Conservation (phyloP, 768 basidiomycete species). For the Xerocomellus amylosporus region DNA sequence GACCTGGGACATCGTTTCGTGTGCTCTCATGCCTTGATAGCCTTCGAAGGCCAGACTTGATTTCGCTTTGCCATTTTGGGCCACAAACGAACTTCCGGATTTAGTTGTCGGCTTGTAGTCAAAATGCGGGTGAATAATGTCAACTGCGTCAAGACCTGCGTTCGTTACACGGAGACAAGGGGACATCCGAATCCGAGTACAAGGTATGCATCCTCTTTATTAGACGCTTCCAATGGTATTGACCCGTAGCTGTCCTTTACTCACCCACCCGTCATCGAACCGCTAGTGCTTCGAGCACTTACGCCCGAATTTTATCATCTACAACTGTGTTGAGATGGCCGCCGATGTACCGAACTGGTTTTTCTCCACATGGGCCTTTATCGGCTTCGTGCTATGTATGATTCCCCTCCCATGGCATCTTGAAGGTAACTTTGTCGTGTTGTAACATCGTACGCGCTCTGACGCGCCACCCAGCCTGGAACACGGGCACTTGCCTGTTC, state of each 20-base stretch:
- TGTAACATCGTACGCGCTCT: neutral
- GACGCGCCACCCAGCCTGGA: constrained; percentile 34
- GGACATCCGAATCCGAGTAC: constrained; percentile 30
- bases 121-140: too few species aligned
- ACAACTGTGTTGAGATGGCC: constrained; percentile 31
- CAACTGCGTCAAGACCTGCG: too few species aligned
- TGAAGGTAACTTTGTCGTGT: constrained; percentile 13
- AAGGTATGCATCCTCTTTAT: constrained; percentile 26
- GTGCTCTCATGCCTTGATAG: too few species aligned
- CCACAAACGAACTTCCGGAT: constrained; percentile 25
- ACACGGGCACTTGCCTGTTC: constrained; percentile 45
- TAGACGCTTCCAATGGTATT: constrained; percentile 9
- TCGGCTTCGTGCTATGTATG: constrained; percentile 51
- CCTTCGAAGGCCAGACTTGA: too few species aligned
- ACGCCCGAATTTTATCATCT: too few species aligned
- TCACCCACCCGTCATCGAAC: constrained; percentile 1
- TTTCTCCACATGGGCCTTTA: constrained; percentile 50
- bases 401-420: constrained; percentile 69
- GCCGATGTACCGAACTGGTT: constrained; percentile 29
- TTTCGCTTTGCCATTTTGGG: constrained; percentile 17
- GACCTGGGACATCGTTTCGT: too few species aligned
- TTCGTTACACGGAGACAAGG: neutral
- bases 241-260: neutral
- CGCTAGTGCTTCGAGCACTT: constrained; percentile 1
- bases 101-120: constrained; percentile 23